Evolutionary conservation across 805 yeast species (phyloP).

Genomic region (Schizosaccharomyces lindneri): DNA sequence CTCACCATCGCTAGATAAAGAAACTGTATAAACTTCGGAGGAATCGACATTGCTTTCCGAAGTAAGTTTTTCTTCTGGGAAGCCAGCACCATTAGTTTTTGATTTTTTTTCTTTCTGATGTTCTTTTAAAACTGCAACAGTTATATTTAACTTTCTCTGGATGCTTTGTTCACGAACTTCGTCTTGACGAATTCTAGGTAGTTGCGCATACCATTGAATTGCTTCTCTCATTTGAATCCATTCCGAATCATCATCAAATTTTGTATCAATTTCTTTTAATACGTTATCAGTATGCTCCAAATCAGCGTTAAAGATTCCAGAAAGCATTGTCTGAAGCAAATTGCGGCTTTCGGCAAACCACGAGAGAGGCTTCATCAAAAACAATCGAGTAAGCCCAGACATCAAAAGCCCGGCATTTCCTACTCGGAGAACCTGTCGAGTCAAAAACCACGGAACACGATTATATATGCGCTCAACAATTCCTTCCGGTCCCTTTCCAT

Average conservation of each 20-base stretch:
- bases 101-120: not conserved
- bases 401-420: constrained; percentile 1
- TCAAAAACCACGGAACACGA: not conserved
- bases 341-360: constrained; percentile 1
- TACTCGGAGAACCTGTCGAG: not conserved
- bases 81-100: not conserved
- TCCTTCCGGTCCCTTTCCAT: not conserved
- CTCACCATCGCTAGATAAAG: not conserved
- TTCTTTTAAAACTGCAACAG: not conserved
- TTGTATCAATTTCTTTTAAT: not conserved
- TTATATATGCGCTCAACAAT: not conserved
- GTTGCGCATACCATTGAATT: not conserved
- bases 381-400: not conserved
- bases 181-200: not conserved
- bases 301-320: not conserved
- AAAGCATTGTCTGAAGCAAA: not conserved
- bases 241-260: not conserved
- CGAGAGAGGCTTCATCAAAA: not conserved
- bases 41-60: not conserved
- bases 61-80: not conserved
- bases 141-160: not conserved
- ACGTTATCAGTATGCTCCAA: not conserved
- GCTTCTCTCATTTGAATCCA: not conserved
- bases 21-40: not conserved
- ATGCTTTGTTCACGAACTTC: not conserved